These are phyloP conservation scores for Dactylellina drechsleri DNA, from an alignment of 2,329 filamentous ascomycete species.

Conservation along the genomic window DNA sequence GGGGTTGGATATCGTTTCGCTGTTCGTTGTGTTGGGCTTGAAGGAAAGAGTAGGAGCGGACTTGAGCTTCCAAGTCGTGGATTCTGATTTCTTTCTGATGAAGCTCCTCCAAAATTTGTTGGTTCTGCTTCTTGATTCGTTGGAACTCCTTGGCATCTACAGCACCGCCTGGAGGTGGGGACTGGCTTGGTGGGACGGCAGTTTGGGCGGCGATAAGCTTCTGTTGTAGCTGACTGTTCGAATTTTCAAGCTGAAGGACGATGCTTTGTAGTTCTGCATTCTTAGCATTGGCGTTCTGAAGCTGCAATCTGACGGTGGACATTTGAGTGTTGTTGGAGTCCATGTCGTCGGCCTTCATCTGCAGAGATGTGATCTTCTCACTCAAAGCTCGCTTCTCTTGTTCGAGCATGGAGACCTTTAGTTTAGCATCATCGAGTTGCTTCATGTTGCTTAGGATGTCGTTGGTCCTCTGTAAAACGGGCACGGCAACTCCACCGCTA, in stretches of 20 bases:
- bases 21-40: slow-evolving; percentile 41
- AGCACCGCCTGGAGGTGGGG: slow-evolving; percentile 35
- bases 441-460: slow-evolving; percentile 51
- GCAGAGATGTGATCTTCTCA: slow-evolving; percentile 41
- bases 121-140: slow-evolving; percentile 49
- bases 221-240: slow-evolving; percentile 38
- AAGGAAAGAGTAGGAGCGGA: slow-evolving; percentile 44
- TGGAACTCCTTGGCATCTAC: slow-evolving; percentile 40
- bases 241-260: slow-evolving; percentile 40
- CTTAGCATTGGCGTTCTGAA: slow-evolving; percentile 48
- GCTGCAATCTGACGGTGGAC: slow-evolving; percentile 45
- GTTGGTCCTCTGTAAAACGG: slow-evolving; percentile 38
- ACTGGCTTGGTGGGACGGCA: slow-evolving; percentile 26
- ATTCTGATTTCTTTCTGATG: slow-evolving; percentile 53
- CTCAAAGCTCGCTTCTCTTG: slow-evolving; percentile 47
- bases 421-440: slow-evolving; percentile 46
- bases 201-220: slow-evolving; percentile 38
- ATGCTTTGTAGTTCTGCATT: slow-evolving; percentile 48
- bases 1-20: slow-evolving; percentile 28
- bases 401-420: slow-evolving; percentile 51
- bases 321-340: slow-evolving; percentile 34
- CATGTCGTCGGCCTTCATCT: slow-evolving; percentile 48
- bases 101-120: slow-evolving; percentile 41
- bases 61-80: slow-evolving; percentile 50
- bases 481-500: slow-evolving; percentile 45